Evolutionary conservation across 805 yeast species (phyloP).

Genomic region (Candida quercuum): DNA sequence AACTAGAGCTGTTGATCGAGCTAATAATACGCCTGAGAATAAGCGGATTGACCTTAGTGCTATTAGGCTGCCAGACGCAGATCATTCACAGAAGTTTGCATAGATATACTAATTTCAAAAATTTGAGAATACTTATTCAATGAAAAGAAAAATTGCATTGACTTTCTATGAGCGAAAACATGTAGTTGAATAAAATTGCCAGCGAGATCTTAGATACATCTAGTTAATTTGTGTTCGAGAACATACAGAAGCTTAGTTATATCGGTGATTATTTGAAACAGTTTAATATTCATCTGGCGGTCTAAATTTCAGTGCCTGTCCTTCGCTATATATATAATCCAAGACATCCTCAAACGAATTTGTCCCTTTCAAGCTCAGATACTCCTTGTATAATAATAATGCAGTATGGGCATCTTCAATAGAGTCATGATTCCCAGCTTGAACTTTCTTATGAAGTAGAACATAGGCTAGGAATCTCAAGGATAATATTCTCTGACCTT

Average conservation of each 20-base stretch:
- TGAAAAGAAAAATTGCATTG: too few species aligned
- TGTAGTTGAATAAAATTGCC: too few species aligned
- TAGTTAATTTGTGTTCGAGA: neutral
- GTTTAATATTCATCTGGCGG: constrained; percentile 19
- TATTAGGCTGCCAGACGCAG: constrained; percentile 15
- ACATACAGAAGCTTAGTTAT: neutral
- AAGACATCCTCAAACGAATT: constrained; percentile 61
- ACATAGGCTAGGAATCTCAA: constrained; percentile 83
- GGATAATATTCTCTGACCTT: constrained; percentile 74
- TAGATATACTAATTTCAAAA: constrained; percentile 1
- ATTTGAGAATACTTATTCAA: too few species aligned
- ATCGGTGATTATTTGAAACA: neutral
- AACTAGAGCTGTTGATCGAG: constrained; percentile 37
- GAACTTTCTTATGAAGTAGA: constrained; percentile 70
- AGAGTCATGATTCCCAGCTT: constrained; percentile 92
- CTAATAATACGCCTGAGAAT: constrained; percentile 18
- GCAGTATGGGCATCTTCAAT: constrained; percentile 95
- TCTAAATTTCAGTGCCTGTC: constrained; percentile 29
- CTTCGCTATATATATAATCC: constrained; percentile 66
- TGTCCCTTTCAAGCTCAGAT: constrained; percentile 49
- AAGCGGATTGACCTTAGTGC: constrained; percentile 23
- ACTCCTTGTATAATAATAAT: constrained; percentile 65
- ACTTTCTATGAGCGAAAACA: too few species aligned
- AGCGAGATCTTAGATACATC: too few species aligned
- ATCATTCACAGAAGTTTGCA: constrained; percentile 19